Base-by-base conservation (phyloP, 805 yeast species). In the Torulaspora microellipsoides region DNA sequence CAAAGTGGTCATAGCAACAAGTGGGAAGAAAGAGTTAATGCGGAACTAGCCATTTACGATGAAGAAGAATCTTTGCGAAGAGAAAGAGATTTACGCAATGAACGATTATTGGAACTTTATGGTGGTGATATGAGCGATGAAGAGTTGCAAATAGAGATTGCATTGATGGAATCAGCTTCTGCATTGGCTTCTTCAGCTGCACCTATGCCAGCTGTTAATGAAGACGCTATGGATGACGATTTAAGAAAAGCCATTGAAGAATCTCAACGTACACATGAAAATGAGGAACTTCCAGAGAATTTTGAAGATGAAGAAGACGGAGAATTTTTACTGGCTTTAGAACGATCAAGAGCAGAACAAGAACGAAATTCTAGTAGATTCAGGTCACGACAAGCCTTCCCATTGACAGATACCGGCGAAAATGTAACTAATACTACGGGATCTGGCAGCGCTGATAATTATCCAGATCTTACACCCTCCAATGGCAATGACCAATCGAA, bases 101-200 rank as follows among this genome's bases (percentile, higher is more conserved):
- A 51, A 27, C 48, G 52, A 34, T 38, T 61, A 20, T 32, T 56
- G 20, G 46, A 51, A 33, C 43, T 49, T 25, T 61, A 59, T 40
- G 61, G 64, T 40, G 67, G 67, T 20, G 62, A 58, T 42, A 32
- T 60, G 3, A 64, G 63, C 30, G 64, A 61, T 25, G 67, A 65
- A 15, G 63, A 64, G 23, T 36, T 60, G 8, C 64, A 61, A 34
- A 42, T 64, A 33, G 47, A 54, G 39, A 64, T 65, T 36, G 69
- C 69, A 2, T 36, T 65, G 23, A 46, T 64, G 52, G 69, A 65
- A 42, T 65, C 69, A 2, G 54, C 54, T 41, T 40, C 50, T 2
- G 17, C 33, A 1, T 31, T 11, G 35, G 43, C 20, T 8, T n/a
- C n/a, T n/a, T 37, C 27, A 27, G 33, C 42, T 12, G 39, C 15